Percentiles rank a stretch among this genome's conserved stretches.
Evolutionary conservation across 352 stramenopile genomes (phyloP).

Genomic region (Globisporangium rhizosaccharum): DNA sequence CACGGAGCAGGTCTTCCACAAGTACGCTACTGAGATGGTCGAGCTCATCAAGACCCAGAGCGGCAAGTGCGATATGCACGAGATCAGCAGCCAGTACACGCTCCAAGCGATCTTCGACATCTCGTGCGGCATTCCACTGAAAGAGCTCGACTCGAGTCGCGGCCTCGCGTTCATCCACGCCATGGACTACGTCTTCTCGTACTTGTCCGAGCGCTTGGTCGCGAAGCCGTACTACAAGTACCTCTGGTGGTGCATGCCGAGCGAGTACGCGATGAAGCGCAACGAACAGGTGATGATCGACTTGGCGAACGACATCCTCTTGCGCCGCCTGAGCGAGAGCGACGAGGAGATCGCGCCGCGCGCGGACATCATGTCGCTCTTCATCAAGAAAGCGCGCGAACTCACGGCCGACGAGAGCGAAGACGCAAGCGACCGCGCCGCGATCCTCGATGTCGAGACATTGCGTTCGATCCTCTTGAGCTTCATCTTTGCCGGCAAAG

Average conservation of each 20-base stretch:
- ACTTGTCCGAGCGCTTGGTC: slow-evolving; percentile 40
- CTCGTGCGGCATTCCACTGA: slow-evolving; percentile 35
- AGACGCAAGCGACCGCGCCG: neutral
- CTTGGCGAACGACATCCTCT: slow-evolving; percentile 38
- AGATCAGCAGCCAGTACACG: slow-evolving; percentile 41
- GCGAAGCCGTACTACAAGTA: slow-evolving; percentile 59
- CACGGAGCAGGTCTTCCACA: slow-evolving; percentile 39
- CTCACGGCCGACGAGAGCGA: neutral
- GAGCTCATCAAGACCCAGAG: slow-evolving; percentile 5
- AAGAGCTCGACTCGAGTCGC: slow-evolving; percentile 22
- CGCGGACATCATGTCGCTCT: slow-evolving; percentile 46
- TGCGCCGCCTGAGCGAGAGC: slow-evolving; percentile 26
- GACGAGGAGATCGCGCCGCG: slow-evolving; percentile 21
- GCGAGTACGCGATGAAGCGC: slow-evolving; percentile 35
- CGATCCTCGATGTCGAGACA: slow-evolving; percentile 20
- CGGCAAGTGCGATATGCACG: slow-evolving; percentile 35
- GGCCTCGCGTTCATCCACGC: slow-evolving; percentile 25
- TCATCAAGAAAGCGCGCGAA: slow-evolving; percentile 47
- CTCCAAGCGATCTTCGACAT: slow-evolving; percentile 55
- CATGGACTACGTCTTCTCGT: slow-evolving; percentile 49
- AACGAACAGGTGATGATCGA: slow-evolving; percentile 16
- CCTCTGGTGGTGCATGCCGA: slow-evolving; percentile 56
- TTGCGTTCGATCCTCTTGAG: slow-evolving; percentile 68
- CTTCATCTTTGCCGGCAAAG: slow-evolving; percentile 37
- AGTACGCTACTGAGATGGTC: slow-evolving; percentile 28